Base-by-base conservation (phyloP, 805 yeast species). In the Candida endomychidarum region DNA sequence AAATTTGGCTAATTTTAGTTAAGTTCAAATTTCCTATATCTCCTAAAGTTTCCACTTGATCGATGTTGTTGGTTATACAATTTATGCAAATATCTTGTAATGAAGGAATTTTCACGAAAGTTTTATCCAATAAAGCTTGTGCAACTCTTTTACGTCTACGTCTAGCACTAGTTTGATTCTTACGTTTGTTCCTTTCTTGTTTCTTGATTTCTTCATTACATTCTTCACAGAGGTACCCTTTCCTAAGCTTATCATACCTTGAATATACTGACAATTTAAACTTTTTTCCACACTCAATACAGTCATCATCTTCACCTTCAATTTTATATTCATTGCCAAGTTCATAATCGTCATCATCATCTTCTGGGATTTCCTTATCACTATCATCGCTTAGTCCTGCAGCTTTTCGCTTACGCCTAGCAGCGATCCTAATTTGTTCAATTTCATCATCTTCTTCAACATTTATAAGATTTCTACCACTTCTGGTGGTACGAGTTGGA, bases 21-120 rank as follows among this genome's bases (percentile, higher is more conserved):
- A 83, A 65, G 58, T 88, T 90, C 26, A 69, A 61, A 18, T 74
- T 67, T 0, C 98, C 96, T 45, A 93, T 83, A 48, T 86, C 96
- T 26, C 97, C 98, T 38, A 93, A 68, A 2, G 76, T 81, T 5
- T 90, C 95, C 36, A 85, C 88, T 46, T 78, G 83, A 50, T 75
- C 78, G 47, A 86, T 87, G 51, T 81, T 76, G 23, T 68, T 68
- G 0, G 88, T 80, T 24, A 86, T 79, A 12, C 77, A 68, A 21
- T 71, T 64, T 45, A 93, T 85, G 52, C 97, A 87, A 16, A 84
- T 54, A 49, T 89, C 96, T 60, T 89, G 97, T 28, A 93, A 67
- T 8, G 85, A 72, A 2, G 95, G 84, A 4, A 86, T 58, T 38
- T 65, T 70, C 24, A 75, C 78, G 16, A 78, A 80, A 41, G 78